Evolutionary conservation across 1,284 basidiomycete species (phyloP).

Genomic region (Austroboletus niveus): DNA sequence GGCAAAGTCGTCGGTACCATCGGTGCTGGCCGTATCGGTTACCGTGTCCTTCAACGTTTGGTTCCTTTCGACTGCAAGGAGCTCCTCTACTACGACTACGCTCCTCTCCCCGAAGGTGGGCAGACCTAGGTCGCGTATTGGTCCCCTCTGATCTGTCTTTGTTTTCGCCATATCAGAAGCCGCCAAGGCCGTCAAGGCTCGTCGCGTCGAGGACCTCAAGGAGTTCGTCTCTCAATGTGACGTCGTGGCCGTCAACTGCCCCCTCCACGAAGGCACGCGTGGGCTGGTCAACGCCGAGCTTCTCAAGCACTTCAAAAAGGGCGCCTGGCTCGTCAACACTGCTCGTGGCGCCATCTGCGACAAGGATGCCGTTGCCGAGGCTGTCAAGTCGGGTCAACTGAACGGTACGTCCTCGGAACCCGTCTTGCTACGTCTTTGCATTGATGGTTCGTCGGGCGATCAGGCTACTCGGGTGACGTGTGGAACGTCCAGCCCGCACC

Average conservation of each 20-base stretch:
- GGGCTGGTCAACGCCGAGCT: slow-evolving; percentile 83
- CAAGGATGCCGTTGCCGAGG: slow-evolving; percentile 76
- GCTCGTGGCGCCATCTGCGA: slow-evolving; percentile 93
- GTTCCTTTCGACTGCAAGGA: slow-evolving; percentile 89
- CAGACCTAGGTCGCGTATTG: background rate
- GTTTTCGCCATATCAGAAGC: slow-evolving; percentile 45
- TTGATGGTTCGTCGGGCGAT: background rate
- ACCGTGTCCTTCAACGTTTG: slow-evolving; percentile 87
- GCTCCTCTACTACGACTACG: slow-evolving; percentile 92
- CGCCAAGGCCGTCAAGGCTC: slow-evolving; percentile 67
- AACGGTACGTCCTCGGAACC: slow-evolving; percentile 39
- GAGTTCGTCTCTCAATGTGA: slow-evolving; percentile 85
- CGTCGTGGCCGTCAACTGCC: slow-evolving; percentile 87
- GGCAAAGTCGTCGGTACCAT: slow-evolving; percentile 90
- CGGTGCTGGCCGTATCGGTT: slow-evolving; percentile 86
- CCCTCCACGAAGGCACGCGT: slow-evolving; percentile 85
- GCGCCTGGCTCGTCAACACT: slow-evolving; percentile 91
- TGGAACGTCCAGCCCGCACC: slow-evolving; percentile 86
- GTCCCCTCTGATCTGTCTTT: background rate
- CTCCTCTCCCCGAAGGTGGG: slow-evolving; percentile 68
- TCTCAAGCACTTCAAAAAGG: slow-evolving; percentile 88
- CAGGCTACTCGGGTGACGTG: slow-evolving; percentile 65
- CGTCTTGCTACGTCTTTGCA: background rate
- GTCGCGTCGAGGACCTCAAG: slow-evolving; percentile 81
- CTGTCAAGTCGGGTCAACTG: slow-evolving; percentile 78